phyloP scores from a whole-genome alignment of 1,139 yeast species.

The Debaryomycetaceae sp. region DNA sequence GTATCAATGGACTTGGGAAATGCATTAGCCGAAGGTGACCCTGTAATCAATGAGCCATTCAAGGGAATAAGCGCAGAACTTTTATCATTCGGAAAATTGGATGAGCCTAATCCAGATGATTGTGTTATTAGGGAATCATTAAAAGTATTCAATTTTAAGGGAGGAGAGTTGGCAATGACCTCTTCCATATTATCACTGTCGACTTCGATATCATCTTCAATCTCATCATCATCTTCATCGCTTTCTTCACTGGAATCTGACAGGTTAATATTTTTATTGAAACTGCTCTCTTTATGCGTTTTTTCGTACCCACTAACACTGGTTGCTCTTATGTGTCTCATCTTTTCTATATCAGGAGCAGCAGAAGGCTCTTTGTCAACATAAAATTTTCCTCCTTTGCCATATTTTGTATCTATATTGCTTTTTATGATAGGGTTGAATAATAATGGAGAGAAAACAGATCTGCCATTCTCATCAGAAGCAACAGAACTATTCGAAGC shows the following conservation, averaged over 20 bases:
- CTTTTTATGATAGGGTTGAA: conserved; percentile 77
- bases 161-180: conserved; percentile 20
- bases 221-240: conserved; percentile 34
- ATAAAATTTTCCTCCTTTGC: conserved; percentile 82
- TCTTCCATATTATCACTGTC: conserved; percentile 11
- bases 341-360: conserved; percentile 22
- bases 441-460: conserved; percentile 74
- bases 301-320: conserved; percentile 39
- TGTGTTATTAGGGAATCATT: conserved; percentile 13
- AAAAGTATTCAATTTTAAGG: conserved; percentile 28
- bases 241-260: conserved; percentile 29
- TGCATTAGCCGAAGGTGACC: conserved; percentile 22
- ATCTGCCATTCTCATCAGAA: conserved; percentile 17
- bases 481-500: conserved; percentile 11
- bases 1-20: conserved; percentile 11
- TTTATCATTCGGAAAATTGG: conserved; percentile 4
- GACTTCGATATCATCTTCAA: not conserved
- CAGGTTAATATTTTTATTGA: conserved; percentile 1
- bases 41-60: conserved; percentile 8
- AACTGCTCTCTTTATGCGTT: conserved; percentile 8
- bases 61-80: not conserved
- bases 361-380: conserved; percentile 39
- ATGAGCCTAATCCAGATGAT: not conserved
- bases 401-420: conserved; percentile 77
- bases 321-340: conserved; percentile 33